Evolutionary conservation across 108 stramenopile species (phyloP), one percentile per base, ranked within the genome.

Genomic region (Epithemia pelagica): DNA sequence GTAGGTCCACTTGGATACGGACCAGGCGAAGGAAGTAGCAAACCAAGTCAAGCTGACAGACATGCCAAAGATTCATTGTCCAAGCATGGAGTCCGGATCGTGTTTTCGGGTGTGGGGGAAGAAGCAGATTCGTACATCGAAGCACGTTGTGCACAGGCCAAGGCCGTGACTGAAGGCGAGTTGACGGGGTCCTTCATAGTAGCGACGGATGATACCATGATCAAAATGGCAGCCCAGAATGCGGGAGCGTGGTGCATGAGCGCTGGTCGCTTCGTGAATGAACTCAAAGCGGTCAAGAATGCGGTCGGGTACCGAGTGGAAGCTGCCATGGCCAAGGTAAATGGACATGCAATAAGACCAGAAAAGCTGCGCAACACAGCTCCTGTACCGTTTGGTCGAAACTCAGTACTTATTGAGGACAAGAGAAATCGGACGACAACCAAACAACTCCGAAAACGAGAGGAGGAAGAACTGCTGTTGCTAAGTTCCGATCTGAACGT

Each of bases 81-180:
- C 8, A 82, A 78, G 58, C 55, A 82, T 63, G 84, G 86, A 29
- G 88, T 92, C 0, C 71, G 90, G 30, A 68, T 81, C 0, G 87
- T 88, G 2, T 92, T 68, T 64, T 79, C 84, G 10, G 90, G 91
- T 54, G 67, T 76, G 2, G 86, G 88, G 1, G 68, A 82, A 19
- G 83, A 81, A 63, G 91, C 91, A 0, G 91, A 92, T 67, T 74
- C 78, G 2, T 90, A 93, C 53, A 90, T 93, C 62, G 91, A 92
- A 72, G 63, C 59, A 27, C 73, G 86, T 37, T 89, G 88, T 65
- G 59, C 72, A 22, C 76, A 82, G 21, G 92, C 92, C 51, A 87
- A 89, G 59, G 70, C 80, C 51, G 69, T 90, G 15, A 94, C 89
- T 0, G 31, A 80, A 18, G 87, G 92, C 21, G 64, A 79, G 28